phyloP scores from a whole-genome alignment of 2,329 filamentous ascomycete species.

The Claviceps paspali region DNA sequence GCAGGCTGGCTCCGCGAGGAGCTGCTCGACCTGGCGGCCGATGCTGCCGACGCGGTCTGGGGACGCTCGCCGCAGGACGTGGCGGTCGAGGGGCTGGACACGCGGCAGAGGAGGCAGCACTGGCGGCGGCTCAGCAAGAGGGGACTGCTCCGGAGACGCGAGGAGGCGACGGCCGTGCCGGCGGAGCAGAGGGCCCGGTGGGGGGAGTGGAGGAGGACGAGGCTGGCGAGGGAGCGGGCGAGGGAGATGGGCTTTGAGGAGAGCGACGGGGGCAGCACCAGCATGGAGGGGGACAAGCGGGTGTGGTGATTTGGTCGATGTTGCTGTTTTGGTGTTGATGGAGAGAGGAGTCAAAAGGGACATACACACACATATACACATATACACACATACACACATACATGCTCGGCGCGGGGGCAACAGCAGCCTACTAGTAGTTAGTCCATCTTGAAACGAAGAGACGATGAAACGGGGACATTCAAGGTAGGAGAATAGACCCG shows the following conservation, averaged over 20 bases:
- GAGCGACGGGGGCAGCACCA: constrained; percentile 16
- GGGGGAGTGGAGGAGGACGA: constrained; percentile 28
- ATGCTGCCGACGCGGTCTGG: constrained; percentile 29
- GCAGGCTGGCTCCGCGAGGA: constrained; percentile 25
- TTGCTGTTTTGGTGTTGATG: neutral
- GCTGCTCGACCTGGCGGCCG: constrained; percentile 30
- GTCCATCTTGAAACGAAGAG: too few relatives aligned
- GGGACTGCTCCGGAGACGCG: too few relatives aligned
- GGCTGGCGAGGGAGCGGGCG: constrained; percentile 24
- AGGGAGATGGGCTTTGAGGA: constrained; percentile 22
- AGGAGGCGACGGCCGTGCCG: too few relatives aligned
- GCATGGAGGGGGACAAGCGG: constrained; percentile 15
- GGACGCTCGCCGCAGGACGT: constrained; percentile 29
- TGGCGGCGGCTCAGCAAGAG: constrained; percentile 34
- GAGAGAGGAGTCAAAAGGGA: too few relatives aligned
- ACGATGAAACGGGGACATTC: too few relatives aligned
- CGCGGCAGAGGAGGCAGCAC: constrained; percentile 31
- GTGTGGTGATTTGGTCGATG: constrained; percentile 1
- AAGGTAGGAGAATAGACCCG: too few relatives aligned
- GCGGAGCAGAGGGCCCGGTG: constrained; percentile 27
- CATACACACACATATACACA: too few relatives aligned
- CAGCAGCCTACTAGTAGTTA: too few relatives aligned
- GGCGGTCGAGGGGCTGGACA: constrained; percentile 27
- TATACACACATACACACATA: too few relatives aligned
- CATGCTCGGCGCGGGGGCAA: too few relatives aligned